Evolutionary conservation across 768 basidiomycete genomes (phyloP), one percentile per base, ranked within the genome.

Genomic region (Kwoniella pini): DNA sequence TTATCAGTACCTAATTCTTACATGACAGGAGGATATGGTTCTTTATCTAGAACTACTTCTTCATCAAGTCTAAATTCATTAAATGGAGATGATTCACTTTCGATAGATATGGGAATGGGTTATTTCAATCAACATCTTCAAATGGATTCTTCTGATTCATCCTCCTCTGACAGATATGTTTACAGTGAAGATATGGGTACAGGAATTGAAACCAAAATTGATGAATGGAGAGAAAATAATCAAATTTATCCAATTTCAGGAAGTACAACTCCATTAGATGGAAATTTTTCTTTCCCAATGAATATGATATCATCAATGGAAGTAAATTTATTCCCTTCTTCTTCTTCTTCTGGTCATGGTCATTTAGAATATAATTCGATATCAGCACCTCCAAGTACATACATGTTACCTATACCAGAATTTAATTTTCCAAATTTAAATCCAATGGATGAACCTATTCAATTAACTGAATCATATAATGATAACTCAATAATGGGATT

Each of bases 21-120:
- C 3, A 27, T 24, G 11, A 4, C 17, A 3, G 26, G 19, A 21
- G 31, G 27, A n/a, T 31, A 33, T 17, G 53, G 39, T 6, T 26
- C 39, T 15, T 39, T 61, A 12, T 61, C 52, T 7, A 28, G 59
- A 4, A 54, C 50, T 11, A 54, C 59, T 10, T 61, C 59, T 27
- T 61, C 59, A 11, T 54, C 52, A 6, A 61, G 59, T 42, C 19
- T 61, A 0, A 53, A 36, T 22, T 61, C 59, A 19, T 24, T 61
- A 17, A 53, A 38, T 38, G 43, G 46, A 43, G 51, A 36, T 7
- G 33, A 61, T 27, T 12, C 42, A 2, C 28, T 57, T 38, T 48
- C 55, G 31, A 33, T 57, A 40, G 26, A 49, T 30, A 33, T 57
- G 13, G 26, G 45, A 22, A 22, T 54, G 51, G 19, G 44, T 28